These are phyloP conservation scores for Diplodia scrobiculata DNA, from an alignment of 2,329 filamentous ascomycete species.

Conservation along the genomic window DNA sequence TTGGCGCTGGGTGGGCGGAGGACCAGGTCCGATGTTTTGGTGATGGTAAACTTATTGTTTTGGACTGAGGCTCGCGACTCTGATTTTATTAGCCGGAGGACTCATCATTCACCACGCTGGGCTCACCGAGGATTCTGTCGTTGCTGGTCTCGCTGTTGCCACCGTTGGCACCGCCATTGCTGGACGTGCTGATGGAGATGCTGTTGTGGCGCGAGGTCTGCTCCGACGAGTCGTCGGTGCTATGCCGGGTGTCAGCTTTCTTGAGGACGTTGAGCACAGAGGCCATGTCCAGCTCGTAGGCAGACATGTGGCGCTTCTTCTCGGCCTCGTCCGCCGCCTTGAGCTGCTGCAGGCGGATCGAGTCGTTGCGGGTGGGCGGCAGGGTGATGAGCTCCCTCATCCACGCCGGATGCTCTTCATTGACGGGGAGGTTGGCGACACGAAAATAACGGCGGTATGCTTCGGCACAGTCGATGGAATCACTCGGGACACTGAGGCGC, in stretches of 20 bases:
- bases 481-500: slow-evolving; percentile 1
- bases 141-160: slow-evolving; percentile 16
- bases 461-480: slow-evolving; percentile 27
- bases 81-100: slow-evolving; percentile 28
- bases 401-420: slow-evolving; percentile 27
- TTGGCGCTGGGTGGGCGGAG: slow-evolving; percentile 25
- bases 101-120: slow-evolving; percentile 21
- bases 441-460: slow-evolving; percentile 29
- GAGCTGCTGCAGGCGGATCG: slow-evolving; percentile 24
- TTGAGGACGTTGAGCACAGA: slow-evolving; percentile 28
- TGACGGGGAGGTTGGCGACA: slow-evolving; percentile 26
- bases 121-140: slow-evolving; percentile 29
- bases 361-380: slow-evolving; percentile 21
- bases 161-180: slow-evolving; percentile 7
- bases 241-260: slow-evolving; percentile 26
- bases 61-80: slow-evolving; percentile 26
- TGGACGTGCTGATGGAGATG: slow-evolving; percentile 19
- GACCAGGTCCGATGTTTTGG: slow-evolving; percentile 15
- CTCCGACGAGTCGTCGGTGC: slow-evolving; percentile 26
- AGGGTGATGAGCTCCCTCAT: slow-evolving; percentile 29
- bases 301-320: slow-evolving; percentile 26
- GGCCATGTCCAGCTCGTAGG: slow-evolving; percentile 29
- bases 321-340: slow-evolving; percentile 14
- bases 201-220: slow-evolving; percentile 23
- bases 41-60: not conserved